These are phyloP conservation scores for Amauroascus niger DNA, from an alignment of 2,329 filamentous ascomycete genomes.

Conservation along the genomic window DNA sequence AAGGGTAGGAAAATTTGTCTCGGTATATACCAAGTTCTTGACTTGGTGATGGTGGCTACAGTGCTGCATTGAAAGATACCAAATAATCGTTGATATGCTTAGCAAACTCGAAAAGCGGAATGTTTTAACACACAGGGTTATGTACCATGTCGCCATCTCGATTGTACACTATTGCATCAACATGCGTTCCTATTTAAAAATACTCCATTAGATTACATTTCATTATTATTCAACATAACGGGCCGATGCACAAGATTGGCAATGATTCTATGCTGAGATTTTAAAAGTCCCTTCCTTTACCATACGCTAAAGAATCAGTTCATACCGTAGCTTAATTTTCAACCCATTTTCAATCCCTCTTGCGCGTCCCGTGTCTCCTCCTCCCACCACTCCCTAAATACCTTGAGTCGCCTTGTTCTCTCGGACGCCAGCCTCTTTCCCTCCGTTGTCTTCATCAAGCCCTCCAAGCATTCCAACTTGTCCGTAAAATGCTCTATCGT, in stretches of 20 bases:
- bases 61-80: too few relatives aligned
- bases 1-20: background rate
- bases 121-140: too few relatives aligned
- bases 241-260: background rate
- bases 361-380: conserved; percentile 36
- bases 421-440: conserved; percentile 43
- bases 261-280: background rate
- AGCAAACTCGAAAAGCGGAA: too few relatives aligned
- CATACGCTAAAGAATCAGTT: background rate
- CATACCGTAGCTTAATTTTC: background rate
- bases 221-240: too few relatives aligned
- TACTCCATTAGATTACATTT: too few relatives aligned
- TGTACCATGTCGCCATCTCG: too few relatives aligned
- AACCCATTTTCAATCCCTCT: background rate
- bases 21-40: background rate
- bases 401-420: conserved; percentile 40
- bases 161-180: too few relatives aligned
- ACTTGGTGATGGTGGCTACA: background rate
- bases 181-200: too few relatives aligned
- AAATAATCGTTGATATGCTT: too few relatives aligned
- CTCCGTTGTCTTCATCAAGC: conserved; percentile 53
- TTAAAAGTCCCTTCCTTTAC: background rate
- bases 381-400: conserved; percentile 48
- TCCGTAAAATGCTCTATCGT: conserved; percentile 67
- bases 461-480: conserved; percentile 58